Evolutionary conservation across 495 filamentous ascomycete species (phyloP).

Genomic region (Talaromyces stipitatus): DNA sequence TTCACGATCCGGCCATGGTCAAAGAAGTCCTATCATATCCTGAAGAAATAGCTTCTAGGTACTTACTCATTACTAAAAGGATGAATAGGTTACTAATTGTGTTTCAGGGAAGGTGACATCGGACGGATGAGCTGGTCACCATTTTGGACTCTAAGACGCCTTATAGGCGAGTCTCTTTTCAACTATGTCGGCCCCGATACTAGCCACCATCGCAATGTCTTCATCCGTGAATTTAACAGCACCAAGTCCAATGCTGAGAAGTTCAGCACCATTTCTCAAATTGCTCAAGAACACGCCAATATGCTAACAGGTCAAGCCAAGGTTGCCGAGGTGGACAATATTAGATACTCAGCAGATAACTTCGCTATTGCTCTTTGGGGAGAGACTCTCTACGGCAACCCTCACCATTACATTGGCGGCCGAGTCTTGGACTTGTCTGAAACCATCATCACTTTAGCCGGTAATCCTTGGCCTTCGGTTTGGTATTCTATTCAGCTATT

Average conservation of each 20-base stretch:
- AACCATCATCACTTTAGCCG: too few relatives aligned
- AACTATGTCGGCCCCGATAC: slow-evolving; percentile 12
- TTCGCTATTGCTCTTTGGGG: too few relatives aligned
- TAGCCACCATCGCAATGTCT: slow-evolving; percentile 12
- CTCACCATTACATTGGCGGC: too few relatives aligned
- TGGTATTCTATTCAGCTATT: too few relatives aligned
- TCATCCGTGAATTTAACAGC: slow-evolving; percentile 15
- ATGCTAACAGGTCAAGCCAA: too few relatives aligned
- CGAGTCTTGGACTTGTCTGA: too few relatives aligned
- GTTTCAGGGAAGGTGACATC: slow-evolving; percentile 9
- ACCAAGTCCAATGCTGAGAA: slow-evolving; percentile 14
- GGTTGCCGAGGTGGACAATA: too few relatives aligned
- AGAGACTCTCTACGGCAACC: too few relatives aligned
- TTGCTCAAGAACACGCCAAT: too few relatives aligned
- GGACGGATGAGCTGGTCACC: slow-evolving; percentile 12
- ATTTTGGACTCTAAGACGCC: slow-evolving; percentile 12
- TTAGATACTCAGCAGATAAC: too few relatives aligned
- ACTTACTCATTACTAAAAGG: neutral
- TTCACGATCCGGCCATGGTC: slow-evolving; percentile 13
- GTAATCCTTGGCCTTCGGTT: too few relatives aligned
- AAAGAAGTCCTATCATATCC: slow-evolving; percentile 13
- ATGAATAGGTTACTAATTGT: slow-evolving; percentile 7
- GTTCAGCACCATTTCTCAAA: slow-evolving; percentile 11
- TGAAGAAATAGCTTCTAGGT: slow-evolving; percentile 13
- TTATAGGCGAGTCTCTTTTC: slow-evolving; percentile 12